Evolutionary conservation across 768 basidiomycete genomes (phyloP).

Genomic region (Pleurotus djamor): DNA sequence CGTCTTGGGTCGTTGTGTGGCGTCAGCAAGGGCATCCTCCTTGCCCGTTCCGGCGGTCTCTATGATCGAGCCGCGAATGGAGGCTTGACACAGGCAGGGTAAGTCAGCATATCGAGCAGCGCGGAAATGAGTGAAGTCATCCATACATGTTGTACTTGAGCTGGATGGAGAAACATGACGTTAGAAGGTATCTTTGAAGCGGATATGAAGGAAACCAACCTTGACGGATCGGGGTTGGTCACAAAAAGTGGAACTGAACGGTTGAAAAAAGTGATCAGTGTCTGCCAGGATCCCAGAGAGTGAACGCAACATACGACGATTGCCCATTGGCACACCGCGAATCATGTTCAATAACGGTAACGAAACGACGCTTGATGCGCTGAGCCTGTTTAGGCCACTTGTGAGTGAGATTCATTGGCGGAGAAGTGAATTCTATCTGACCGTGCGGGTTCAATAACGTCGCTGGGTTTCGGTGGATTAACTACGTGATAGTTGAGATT

Average conservation of each 20-base stretch:
- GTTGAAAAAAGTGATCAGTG: constrained; percentile 2
- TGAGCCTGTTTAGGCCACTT: constrained; percentile 27
- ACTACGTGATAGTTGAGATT: neutral
- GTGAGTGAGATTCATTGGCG: constrained; percentile 1
- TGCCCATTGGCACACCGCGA: constrained; percentile 42
- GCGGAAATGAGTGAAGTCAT: neutral
- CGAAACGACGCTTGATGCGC: constrained; percentile 45
- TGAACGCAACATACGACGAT: constrained; percentile 34
- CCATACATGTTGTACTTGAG: constrained; percentile 5
- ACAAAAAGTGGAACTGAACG: constrained; percentile 34
- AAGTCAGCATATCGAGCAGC: neutral
- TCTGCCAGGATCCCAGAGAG: neutral
- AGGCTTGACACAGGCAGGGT: neutral
- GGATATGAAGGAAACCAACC: constrained; percentile 24
- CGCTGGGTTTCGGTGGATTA: constrained; percentile 2
- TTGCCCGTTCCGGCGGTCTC: neutral
- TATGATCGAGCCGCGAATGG: constrained; percentile 3
- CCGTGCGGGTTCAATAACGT: neutral
- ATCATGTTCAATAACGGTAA: constrained; percentile 46
- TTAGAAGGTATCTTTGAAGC: neutral
- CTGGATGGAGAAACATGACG: constrained; percentile 2
- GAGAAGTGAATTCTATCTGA: constrained; percentile 11
- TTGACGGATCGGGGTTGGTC: constrained; percentile 39
- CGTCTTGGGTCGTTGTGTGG: neutral
- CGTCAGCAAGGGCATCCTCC: constrained; percentile 2